Conservation (phyloP, 2,329 filamentous ascomycete species). For the Penicillium sp. region DNA sequence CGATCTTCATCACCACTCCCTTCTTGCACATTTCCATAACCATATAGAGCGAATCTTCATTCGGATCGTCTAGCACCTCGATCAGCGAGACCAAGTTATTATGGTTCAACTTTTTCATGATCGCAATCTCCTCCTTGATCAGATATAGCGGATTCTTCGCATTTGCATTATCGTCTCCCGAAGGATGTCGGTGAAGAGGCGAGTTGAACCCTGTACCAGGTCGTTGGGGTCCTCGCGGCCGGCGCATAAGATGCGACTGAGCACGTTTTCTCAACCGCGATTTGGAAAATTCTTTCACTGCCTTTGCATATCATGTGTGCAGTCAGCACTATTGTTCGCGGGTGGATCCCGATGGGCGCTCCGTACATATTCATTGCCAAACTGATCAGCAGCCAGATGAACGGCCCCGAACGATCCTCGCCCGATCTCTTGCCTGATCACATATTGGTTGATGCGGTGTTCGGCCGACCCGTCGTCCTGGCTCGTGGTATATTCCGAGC, state of each 20-base stretch:
- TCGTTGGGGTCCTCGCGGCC: conserved; percentile 54
- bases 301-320: conserved; percentile 44
- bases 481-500: conserved; percentile 80
- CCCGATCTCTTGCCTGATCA: conserved; percentile 93
- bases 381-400: conserved; percentile 85
- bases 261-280: conserved; percentile 82
- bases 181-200: conserved; percentile 61
- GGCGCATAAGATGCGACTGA: conserved; percentile 80
- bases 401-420: conserved; percentile 93
- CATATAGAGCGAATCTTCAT: conserved; percentile 96
- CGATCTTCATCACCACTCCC: conserved; percentile 94
- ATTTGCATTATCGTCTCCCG: conserved; percentile 49
- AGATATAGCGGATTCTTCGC: conserved; percentile 74
- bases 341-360: not conserved
- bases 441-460: conserved; percentile 91
- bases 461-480: conserved; percentile 77
- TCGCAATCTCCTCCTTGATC: conserved; percentile 94
- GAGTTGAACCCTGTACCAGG: conserved; percentile 61
- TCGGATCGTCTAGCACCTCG: conserved; percentile 92
- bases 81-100: conserved; percentile 89
- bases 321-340: not conserved
- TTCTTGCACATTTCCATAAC: conserved; percentile 99
- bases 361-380: conserved; percentile 83
- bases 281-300: conserved; percentile 97
- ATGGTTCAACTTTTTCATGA: conserved; percentile 98